Evolutionary conservation across 768 basidiomycete genomes (phyloP), one percentile per base, ranked within the genome.

Genomic region (Russula lepida): DNA sequence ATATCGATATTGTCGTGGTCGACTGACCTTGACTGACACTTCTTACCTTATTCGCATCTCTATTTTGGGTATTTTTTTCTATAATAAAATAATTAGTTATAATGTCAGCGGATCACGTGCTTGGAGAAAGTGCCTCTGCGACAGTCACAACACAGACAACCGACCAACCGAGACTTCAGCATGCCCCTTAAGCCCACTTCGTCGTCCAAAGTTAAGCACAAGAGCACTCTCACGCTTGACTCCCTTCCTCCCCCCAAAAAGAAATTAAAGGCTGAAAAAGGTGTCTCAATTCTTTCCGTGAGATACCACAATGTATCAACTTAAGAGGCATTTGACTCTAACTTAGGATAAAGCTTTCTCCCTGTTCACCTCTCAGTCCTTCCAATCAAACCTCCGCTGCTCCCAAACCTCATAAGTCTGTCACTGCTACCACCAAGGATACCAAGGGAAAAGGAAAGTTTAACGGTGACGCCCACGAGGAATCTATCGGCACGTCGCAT

Each of bases 1-100:
- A 80, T 47, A 32, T 84, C 12, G 84, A 80, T 44, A 53, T 84
- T 12, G 84, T 85, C 55, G 79, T 74, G 70, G 78, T 84, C 64
- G 81, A 85, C 68, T 81, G 72, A 79, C 49, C 19, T 50, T 50
- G n/a, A 1, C 13, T n/a, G n/a, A n/a, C 25, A 9, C 27, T 19
- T 2, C 39, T 48, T 63, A 63, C 52, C 2, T 63, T 63, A 63
- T 63, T 58, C 51, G n/a, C 60, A 44, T 58, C 21, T 62, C 55
- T 62, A 60, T n/a, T 15, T 62, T 61, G 53, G 46, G 46, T 52
- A 55, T 50, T 30, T 50, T 30, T 25, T 39, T 44, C 4, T 60
- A 33, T 21, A 13, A 13, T 23, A 51, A 19, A 17, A 15, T 13
- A 13, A 30, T 46, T 53, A 23, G 17, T 52, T 6, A 25, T 33